Percentiles rank a stretch among this genome's conserved stretches.
phyloP scores from a whole-genome alignment of 2,329 filamentous ascomycete genomes.

The Cordyceps javanica region DNA sequence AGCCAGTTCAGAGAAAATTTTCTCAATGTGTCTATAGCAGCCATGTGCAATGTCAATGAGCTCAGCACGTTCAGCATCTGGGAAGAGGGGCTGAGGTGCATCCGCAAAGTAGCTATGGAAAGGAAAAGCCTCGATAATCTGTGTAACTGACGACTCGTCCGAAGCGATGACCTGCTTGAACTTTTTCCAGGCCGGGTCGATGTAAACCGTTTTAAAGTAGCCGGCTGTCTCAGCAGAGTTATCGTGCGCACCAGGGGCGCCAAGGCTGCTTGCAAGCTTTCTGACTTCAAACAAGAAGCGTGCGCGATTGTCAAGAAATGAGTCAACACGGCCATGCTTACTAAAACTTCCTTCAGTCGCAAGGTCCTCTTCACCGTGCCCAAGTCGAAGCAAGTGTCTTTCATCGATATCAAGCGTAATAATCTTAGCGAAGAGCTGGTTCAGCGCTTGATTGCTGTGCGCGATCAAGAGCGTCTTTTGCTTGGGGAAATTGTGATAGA shows the following conservation, averaged over 20 bases:
- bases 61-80: conserved; percentile 57
- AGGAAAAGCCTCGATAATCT: conserved; percentile 71
- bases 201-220: conserved; percentile 91
- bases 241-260: conserved; percentile 87
- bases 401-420: conserved; percentile 94
- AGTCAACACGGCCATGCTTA: conserved; percentile 92
- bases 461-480: conserved; percentile 90
- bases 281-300: conserved; percentile 76
- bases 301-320: conserved; percentile 83
- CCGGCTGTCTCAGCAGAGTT: conserved; percentile 94
- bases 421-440: conserved; percentile 97
- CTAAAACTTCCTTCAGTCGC: conserved; percentile 82
- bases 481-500: conserved; percentile 94
- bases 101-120: conserved; percentile 84
- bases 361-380: conserved; percentile 92
- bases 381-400: conserved; percentile 83
- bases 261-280: conserved; percentile 76
- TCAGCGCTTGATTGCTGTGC: conserved; percentile 95
- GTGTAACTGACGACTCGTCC: conserved; percentile 48
- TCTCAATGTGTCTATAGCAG: conserved; percentile 82
- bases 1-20: conserved; percentile 85
- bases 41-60: conserved; percentile 72
- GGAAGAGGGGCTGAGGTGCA: conserved; percentile 80
- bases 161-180: conserved; percentile 59
- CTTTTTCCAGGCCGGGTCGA: conserved; percentile 80